These are phyloP conservation scores for Deinandra increscens DNA, from an alignment of 129 eudicot species.

Conservation along the genomic window DNA sequence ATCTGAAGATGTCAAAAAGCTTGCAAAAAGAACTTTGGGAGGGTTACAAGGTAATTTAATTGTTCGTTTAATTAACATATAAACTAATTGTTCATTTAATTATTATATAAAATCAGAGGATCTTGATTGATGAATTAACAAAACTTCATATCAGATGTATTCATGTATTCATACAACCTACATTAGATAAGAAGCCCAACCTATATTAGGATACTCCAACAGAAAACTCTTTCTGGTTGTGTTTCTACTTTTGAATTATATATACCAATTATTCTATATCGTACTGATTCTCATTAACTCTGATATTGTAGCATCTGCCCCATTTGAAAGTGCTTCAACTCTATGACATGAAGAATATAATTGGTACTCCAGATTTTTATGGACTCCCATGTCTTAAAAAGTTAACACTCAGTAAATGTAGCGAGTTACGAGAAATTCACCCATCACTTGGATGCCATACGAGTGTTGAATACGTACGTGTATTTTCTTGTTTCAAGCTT, in stretches of 20 bases:
- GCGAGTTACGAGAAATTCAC: neutral
- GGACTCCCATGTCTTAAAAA: conserved; percentile 6
- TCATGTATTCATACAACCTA: no score
- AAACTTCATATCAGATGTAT: no score
- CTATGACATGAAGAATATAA: neutral
- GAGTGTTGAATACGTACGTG: neutral
- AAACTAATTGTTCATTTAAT: no score
- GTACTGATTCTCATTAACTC: neutral
- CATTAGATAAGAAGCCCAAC: no score
- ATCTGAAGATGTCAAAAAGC: neutral
- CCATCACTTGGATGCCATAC: neutral
- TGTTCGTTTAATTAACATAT: no score
- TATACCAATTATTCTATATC: no score
- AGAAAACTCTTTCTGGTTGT: no score
- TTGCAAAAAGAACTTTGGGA: neutral
- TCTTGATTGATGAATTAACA: no score
- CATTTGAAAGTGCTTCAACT: neutral
- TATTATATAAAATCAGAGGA: no score
- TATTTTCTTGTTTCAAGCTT: neutral
- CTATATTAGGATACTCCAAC: no score
- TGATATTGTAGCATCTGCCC: neutral
- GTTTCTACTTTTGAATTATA: no score
- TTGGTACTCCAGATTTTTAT: neutral
- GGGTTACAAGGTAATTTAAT: neutral
- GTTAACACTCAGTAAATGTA: neutral